Percentiles rank a stretch among this genome's conserved stretches.
Evolutionary conservation across 805 yeast species (phyloP).

Genomic region (Hanseniaspora clermontiae): DNA sequence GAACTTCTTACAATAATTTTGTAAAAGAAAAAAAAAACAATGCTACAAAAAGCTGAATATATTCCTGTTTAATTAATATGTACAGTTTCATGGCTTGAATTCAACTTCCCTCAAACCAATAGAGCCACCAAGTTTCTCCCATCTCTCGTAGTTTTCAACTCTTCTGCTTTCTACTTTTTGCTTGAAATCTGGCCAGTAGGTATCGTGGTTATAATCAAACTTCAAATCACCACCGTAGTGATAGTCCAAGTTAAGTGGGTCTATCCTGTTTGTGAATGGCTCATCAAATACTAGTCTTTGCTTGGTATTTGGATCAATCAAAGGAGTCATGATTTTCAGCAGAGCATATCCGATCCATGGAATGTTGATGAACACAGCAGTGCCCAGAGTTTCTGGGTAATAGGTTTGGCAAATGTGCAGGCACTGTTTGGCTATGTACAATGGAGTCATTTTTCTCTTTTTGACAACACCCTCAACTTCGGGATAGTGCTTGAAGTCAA

Average conservation of each 20-base stretch:
- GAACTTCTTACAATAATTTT: background rate
- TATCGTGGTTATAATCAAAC: conserved; percentile 40
- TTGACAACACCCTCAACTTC: conserved; percentile 26
- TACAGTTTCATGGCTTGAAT: conserved; percentile 25
- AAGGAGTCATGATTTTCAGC: conserved; percentile 44
- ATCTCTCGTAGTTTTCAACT: conserved; percentile 29
- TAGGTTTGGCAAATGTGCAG: conserved; percentile 42
- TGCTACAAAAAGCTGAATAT: too few species aligned
- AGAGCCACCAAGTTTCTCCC: conserved; percentile 31
- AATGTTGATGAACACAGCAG: conserved; percentile 41
- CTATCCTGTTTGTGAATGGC: conserved; percentile 44
- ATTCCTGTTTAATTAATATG: too few species aligned
- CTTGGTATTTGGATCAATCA: conserved; percentile 46
- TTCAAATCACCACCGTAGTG: conserved; percentile 37
- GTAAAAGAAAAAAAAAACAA: too few species aligned
- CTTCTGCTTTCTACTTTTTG: conserved; percentile 32
- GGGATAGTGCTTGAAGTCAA: conserved; percentile 39
- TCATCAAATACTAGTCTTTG: conserved; percentile 47
- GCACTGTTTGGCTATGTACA: conserved; percentile 39
- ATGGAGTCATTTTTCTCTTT: conserved; percentile 36
- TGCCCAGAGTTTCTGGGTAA: conserved; percentile 47
- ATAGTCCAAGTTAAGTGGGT: conserved; percentile 39
- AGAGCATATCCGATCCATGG: conserved; percentile 48
- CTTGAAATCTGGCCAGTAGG: conserved; percentile 42
- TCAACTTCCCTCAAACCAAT: conserved; percentile 48